Percentiles rank a stretch among this genome's conserved stretches.
These are phyloP conservation scores for Vigna radiata DNA, from an alignment of 306 rosid genomes.

Conservation along the genomic window DNA sequence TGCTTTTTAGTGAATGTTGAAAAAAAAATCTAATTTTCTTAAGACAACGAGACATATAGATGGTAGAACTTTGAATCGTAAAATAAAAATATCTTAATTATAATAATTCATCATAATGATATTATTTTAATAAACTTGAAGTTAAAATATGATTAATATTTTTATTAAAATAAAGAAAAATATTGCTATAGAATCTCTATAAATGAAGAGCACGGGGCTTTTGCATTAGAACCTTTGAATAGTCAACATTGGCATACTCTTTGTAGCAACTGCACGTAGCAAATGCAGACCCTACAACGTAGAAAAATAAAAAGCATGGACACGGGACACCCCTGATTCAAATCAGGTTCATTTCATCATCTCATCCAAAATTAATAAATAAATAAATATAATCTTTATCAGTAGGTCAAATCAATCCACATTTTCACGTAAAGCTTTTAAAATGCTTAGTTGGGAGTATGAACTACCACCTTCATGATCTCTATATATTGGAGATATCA, in stretches of 20 bases:
- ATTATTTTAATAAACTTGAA: no score
- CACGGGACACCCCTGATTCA: background rate
- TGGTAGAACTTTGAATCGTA: no score
- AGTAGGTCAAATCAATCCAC: slow-evolving; percentile 17
- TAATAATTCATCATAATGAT: no score
- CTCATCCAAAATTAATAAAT: background rate
- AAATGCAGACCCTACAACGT: slow-evolving; percentile 3
- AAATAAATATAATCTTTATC: background rate
- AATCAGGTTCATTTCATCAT: background rate
- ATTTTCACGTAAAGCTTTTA: slow-evolving; percentile 15
- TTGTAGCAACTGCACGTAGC: background rate
- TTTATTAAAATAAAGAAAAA: no score
- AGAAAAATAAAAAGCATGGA: slow-evolving; percentile 15
- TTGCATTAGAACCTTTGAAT: background rate
- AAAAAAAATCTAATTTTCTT: no score
- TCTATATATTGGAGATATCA: slow-evolving; percentile 35
- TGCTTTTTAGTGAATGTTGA: no score
- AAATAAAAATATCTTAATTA: no score
- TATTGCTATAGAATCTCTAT: no score
- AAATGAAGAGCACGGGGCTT: background rate
- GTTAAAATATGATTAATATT: no score
- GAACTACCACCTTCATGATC: background rate
- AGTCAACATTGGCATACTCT: background rate
- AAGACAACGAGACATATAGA: no score
- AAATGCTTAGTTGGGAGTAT: slow-evolving; percentile 15